Percentiles rank a stretch among this genome's conserved stretches.
Evolutionary conservation across 805 yeast species (phyloP).

Genomic region (Sungouiozyma intestinalis): DNA sequence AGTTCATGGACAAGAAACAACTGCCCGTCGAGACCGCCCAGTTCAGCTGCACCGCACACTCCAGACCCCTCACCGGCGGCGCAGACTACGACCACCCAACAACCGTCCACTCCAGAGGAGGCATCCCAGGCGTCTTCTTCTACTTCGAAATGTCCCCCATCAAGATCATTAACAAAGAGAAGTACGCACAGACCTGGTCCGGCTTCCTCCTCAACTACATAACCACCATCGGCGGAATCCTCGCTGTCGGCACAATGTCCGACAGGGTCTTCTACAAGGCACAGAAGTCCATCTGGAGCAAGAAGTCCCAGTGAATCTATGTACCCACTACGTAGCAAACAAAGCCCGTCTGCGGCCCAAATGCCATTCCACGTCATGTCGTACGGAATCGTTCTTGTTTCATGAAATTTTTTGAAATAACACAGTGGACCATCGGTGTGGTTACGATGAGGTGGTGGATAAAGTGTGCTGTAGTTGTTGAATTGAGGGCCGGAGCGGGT

Average conservation of each 20-base stretch:
- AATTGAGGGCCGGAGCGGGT: no score
- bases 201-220: slow-evolving; percentile 74
- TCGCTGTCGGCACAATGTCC: slow-evolving; percentile 82
- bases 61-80: slow-evolving; percentile 78
- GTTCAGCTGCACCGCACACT: slow-evolving; percentile 80
- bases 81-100: slow-evolving; percentile 85
- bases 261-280: slow-evolving; percentile 88
- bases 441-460: neutral
- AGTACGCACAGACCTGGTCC: slow-evolving; percentile 58
- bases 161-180: slow-evolving; percentile 79
- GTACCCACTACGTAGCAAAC: no score
- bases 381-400: neutral
- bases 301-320: slow-evolving; percentile 12
- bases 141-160: slow-evolving; percentile 87
- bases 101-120: slow-evolving; percentile 73
- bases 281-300: slow-evolving; percentile 48
- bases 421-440: neutral
- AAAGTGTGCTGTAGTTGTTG: no score
- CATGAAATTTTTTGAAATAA: neutral
- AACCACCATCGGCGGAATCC: slow-evolving; percentile 85
- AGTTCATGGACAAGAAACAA: slow-evolving; percentile 38
- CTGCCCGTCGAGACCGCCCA: slow-evolving; percentile 65
- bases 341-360: no score
- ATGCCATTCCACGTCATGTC: neutral
- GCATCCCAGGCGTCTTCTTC: slow-evolving; percentile 82